Percentiles rank a stretch among this genome's conserved stretches.
These are phyloP conservation scores for Tolypocladium cylindrosporum DNA, from an alignment of 2,329 filamentous ascomycete species.

Conservation along the genomic window DNA sequence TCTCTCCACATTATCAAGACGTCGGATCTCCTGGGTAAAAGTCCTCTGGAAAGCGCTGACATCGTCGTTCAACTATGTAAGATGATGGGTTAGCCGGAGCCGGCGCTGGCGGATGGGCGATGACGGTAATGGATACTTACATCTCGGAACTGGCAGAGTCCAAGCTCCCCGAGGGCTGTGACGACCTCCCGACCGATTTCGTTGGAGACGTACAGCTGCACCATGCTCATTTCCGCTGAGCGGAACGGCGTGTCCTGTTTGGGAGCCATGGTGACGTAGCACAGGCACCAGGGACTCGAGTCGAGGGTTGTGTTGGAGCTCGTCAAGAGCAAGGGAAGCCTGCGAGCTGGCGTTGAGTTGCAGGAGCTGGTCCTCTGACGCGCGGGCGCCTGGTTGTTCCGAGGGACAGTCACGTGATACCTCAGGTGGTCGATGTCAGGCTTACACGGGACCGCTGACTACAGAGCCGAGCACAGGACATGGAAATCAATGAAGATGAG, in stretches of 20 bases:
- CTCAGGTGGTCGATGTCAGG: constrained; percentile 2
- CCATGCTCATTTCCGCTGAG: constrained; percentile 99
- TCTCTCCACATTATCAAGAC: constrained; percentile 95
- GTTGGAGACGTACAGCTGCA: constrained; percentile 98
- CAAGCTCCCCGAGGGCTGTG: constrained; percentile 90
- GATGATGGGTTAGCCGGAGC: neutral
- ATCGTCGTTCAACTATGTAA: constrained; percentile 72
- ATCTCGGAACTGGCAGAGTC: constrained; percentile 94
- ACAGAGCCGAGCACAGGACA: neutral
- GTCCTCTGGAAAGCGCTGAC: constrained; percentile 92
- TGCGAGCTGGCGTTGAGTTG: constrained; percentile 14
- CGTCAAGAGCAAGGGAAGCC: constrained; percentile 15
- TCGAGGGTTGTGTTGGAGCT: constrained; percentile 18
- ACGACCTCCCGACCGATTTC: constrained; percentile 98
- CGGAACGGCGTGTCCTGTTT: constrained; percentile 92
- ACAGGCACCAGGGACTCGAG: constrained; percentile 18
- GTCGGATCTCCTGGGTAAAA: constrained; percentile 94
- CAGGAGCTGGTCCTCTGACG: constrained; percentile 7
- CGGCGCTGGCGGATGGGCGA: neutral
- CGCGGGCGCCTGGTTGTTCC: constrained; percentile 17
- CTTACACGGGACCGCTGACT: neutral
- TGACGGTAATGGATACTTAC: constrained; percentile 41
- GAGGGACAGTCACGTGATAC: constrained; percentile 14
- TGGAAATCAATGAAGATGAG: neutral
- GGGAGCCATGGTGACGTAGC: constrained; percentile 44